Evolutionary conservation across 2,329 filamentous ascomycete genomes (phyloP).

Genomic region (Neonectria sp.): DNA sequence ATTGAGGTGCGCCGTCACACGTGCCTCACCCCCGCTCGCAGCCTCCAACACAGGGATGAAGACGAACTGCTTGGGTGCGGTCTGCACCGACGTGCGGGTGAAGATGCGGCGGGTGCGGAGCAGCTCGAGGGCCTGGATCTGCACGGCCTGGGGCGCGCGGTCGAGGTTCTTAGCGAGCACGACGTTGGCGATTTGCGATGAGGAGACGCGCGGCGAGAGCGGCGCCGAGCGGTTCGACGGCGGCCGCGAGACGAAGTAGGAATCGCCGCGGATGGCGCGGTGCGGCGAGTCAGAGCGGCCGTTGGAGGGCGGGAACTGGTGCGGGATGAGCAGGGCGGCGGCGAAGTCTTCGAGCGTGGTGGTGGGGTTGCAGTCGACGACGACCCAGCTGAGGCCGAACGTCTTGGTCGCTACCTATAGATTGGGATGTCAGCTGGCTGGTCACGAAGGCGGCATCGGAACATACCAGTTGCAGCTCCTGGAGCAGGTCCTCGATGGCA

Average conservation of each 20-base stretch:
- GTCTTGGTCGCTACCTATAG: constrained; percentile 75
- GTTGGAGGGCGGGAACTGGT: constrained; percentile 37
- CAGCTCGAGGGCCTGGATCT: constrained; percentile 85
- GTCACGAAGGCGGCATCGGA: background rate
- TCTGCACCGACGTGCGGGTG: constrained; percentile 80
- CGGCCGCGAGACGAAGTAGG: constrained; percentile 50
- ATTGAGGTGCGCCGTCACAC: constrained; percentile 74
- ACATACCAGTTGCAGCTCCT: constrained; percentile 80
- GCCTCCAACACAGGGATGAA: constrained; percentile 80
- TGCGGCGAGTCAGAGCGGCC: constrained; percentile 45
- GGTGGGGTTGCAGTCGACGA: constrained; percentile 79
- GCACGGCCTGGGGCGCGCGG: constrained; percentile 79
- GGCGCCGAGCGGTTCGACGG: constrained; percentile 43
- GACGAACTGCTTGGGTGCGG: constrained; percentile 83
- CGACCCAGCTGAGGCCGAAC: constrained; percentile 79
- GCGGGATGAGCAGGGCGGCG: constrained; percentile 73
- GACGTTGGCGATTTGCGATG: constrained; percentile 79
- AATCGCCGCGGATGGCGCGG: constrained; percentile 46
- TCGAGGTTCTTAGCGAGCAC: constrained; percentile 88
- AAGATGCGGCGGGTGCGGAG: constrained; percentile 85
- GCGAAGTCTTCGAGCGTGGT: constrained; percentile 89
- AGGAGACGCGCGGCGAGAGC: constrained; percentile 47
- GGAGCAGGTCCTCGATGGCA: constrained; percentile 76
- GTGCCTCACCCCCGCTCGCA: constrained; percentile 61
- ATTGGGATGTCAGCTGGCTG: background rate